A percentile compares a stretch with the other conserved stretches of the same genome.
Conservation (phyloP, 179 eudicot species). For the Patellifolia procumbens region DNA sequence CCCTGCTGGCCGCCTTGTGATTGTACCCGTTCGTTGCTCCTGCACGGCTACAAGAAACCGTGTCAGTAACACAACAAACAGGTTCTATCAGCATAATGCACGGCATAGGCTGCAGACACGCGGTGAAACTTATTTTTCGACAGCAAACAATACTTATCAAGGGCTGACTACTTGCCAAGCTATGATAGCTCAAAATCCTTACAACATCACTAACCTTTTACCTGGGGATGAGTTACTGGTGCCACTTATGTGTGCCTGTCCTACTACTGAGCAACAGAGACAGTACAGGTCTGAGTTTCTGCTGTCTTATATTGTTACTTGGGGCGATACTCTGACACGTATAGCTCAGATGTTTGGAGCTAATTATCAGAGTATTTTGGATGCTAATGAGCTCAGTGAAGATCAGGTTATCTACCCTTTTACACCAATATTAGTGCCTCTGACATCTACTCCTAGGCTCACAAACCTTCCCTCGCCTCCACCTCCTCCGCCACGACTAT, state of each 20-base stretch:
- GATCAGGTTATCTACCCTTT: slow-evolving; percentile 47
- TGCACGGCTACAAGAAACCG: slow-evolving; percentile 24
- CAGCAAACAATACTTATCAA: slow-evolving; percentile 56
- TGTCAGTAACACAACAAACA: no score
- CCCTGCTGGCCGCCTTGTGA: slow-evolving; percentile 39
- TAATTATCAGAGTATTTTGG: slow-evolving; percentile 27
- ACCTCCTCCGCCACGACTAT: slow-evolving; percentile 36
- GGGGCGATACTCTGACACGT: slow-evolving; percentile 31
- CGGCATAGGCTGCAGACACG: slow-evolving; percentile 35
- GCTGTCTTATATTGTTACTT: slow-evolving; percentile 42
- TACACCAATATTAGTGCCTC: slow-evolving; percentile 58
- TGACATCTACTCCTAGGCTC: slow-evolving; percentile 43
- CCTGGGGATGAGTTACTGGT: slow-evolving; percentile 21
- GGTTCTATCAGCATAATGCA: slow-evolving; percentile 55
- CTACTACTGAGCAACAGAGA: slow-evolving; percentile 44
- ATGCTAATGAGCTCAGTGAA: slow-evolving; percentile 50
- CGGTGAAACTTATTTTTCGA: slow-evolving; percentile 49
- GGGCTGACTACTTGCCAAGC: slow-evolving; percentile 71
- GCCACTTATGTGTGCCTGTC: slow-evolving; percentile 68
- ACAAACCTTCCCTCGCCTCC: slow-evolving; percentile 29
- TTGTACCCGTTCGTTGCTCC: slow-evolving; percentile 58
- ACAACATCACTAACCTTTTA: not conserved
- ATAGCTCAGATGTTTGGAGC: slow-evolving; percentile 49
- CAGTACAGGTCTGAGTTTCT: slow-evolving; percentile 41
- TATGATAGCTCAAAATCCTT: slow-evolving; percentile 45